A percentile compares a stretch with the other conserved stretches of the same genome.
Conservation (phyloP, 2,329 filamentous ascomycete genomes). For the Arthrocladium fulminans region DNA sequence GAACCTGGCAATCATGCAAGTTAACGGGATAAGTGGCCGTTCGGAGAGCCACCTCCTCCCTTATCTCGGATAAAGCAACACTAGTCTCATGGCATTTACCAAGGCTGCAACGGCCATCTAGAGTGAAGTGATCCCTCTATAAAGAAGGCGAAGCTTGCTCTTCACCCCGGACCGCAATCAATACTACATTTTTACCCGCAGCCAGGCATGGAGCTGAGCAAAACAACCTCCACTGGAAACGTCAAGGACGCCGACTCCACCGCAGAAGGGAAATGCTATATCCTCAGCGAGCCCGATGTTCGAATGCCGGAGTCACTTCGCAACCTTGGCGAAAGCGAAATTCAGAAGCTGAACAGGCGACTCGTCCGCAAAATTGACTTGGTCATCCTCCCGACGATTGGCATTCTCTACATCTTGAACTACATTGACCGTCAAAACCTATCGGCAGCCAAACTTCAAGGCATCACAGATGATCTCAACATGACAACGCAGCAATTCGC, state of each 20-base stretch:
- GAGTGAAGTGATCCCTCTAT: no score
- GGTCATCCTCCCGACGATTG: conserved; percentile 58
- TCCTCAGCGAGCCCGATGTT: neutral
- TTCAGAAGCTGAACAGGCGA: neutral
- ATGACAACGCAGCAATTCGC: conserved; percentile 25
- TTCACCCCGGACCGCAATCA: no score
- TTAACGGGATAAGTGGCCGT: no score
- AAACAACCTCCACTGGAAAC: no score
- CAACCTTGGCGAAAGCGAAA: neutral
- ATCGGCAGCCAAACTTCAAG: conserved; percentile 45
- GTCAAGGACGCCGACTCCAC: neutral
- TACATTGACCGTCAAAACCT: conserved; percentile 58
- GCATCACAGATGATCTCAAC: conserved; percentile 39
- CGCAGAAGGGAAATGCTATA: neutral
- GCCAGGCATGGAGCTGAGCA: no score
- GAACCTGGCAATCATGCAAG: no score
- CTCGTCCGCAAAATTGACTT: conserved; percentile 63
- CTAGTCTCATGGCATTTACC: no score
- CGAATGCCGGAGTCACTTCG: neutral
- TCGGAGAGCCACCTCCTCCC: no score
- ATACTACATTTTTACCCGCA: no score
- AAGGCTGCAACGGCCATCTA: no score
- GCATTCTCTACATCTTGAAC: conserved; percentile 62
- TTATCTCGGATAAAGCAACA: no score
- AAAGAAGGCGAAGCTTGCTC: no score